Evolutionary conservation across 495 filamentous ascomycete species (phyloP), one percentile per base, ranked within the genome.

Genomic region (Neurospora tetrasperma): DNA sequence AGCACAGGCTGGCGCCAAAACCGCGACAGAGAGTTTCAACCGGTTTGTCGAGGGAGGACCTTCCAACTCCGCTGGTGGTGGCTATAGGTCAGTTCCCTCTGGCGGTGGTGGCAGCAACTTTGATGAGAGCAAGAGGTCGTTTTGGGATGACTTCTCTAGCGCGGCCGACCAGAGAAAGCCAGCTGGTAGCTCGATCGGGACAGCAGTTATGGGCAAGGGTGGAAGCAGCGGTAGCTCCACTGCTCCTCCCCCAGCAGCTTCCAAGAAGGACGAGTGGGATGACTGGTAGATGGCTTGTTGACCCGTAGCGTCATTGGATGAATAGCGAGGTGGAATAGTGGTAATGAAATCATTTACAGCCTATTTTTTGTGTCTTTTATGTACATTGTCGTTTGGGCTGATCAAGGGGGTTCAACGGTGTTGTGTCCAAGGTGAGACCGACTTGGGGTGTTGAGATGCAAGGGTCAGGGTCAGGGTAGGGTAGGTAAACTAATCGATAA

Each of bases 121-220:
- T 42, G 84, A 87, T 76, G 83, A 86, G 87, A 92, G 76, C 87
- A 92, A 90, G 80, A 89, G 90, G 75, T 92, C 92, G 46, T 99
- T 99, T 82, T 99, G 96, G 96, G 96, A 98, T 82, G 87, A 89
- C 31, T 87, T 94, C 73, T 87, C 89, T 0, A 82, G 80, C 43
- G 80, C 85, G 35, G 86, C 88, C 3, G 83, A 87, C 71, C 82
- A 84, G 42, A 78, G 79, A 42, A 81, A 80, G 27, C 2, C 54
- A 12, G 27, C 54, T 6, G 80, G 76, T 69, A 85, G 75, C 78
- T 80, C 89, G n/a, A 89, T 94, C 75, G 92, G 92, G 27, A 93
- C 91, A 38, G 84, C 87, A 44, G 92, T 91, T 42, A 90, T 91
- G 86, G 91, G 89, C 75, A 86, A 90, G 83, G 82, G 82, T 42